Conservation (phyloP, 2,329 filamentous ascomycete species). For the Penicillium sp. region DNA sequence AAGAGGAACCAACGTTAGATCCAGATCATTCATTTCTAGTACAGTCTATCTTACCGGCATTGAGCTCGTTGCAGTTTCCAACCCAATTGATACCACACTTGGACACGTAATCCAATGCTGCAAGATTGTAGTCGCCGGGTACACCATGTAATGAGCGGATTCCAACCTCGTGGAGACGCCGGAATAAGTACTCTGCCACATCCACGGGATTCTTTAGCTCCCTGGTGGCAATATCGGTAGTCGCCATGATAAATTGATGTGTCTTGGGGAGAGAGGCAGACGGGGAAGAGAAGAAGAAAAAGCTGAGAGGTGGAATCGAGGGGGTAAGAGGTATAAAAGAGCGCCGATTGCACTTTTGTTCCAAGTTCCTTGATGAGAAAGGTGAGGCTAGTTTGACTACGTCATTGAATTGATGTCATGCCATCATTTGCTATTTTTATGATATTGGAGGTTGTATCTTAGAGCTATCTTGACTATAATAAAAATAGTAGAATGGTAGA, state of each 20-base stretch:
- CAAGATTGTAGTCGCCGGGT: constrained; percentile 60
- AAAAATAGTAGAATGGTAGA: no score
- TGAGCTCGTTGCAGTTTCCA: constrained; percentile 55
- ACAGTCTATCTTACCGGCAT: constrained; percentile 39
- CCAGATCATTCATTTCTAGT: neutral
- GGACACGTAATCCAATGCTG: constrained; percentile 50
- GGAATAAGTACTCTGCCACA: constrained; percentile 44
- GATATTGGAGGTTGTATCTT: neutral
- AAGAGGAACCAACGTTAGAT: neutral
- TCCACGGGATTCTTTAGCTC: constrained; percentile 40
- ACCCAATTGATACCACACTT: constrained; percentile 50
- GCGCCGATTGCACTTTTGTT: neutral
- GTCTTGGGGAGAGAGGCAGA: neutral
- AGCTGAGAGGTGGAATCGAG: neutral
- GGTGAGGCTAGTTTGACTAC: constrained; percentile 10
- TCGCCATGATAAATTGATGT: constrained; percentile 20
- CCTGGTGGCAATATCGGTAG: constrained; percentile 36
- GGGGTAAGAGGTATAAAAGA: neutral
- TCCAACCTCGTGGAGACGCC: constrained; percentile 42
- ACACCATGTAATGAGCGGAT: constrained; percentile 45
- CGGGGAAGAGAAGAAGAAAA: neutral
- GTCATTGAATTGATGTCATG: constrained; percentile 24
- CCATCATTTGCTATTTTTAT: constrained; percentile 2
- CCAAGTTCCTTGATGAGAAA: neutral
- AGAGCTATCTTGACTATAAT: neutral